Evolutionary conservation across 345 rosid species (phyloP), one percentile per base, ranked within the genome.

Genomic region (Populus tremula): DNA sequence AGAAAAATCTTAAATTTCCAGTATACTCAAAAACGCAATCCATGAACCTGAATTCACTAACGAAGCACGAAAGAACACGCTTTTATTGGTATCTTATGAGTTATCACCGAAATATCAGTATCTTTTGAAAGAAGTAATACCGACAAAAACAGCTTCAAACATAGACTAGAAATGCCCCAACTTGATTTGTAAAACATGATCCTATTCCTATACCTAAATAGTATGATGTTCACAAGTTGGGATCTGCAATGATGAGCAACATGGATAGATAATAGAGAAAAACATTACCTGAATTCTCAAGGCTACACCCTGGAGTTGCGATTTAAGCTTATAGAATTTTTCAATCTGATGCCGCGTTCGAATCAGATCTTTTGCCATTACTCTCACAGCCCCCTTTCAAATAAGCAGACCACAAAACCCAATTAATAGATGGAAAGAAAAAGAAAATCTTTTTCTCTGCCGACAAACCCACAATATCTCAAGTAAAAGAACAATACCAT

Each of bases 301-400:
- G 76, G 98, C 91, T 20, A 96, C 97, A 38, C 99, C 99, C 89
- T 93, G 98, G 71, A 96, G 99, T 76, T 96, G 99, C 0, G 99
- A 93, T 80, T 92, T 96, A 66, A 93, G 93, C 84, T 90, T 93
- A 76, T 93, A 92, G 83, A 93, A 93, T 84, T 96, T 96, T 76
- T 93, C 97, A 80, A 96, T 88, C 88, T 96, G 98, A 86, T 93
- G 98, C 2, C 97, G 85, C 2, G 98, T 96, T 83, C 99, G 81
- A 39, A 96, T 93, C 70, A 96, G 97, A 77, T 96, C 99, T 80
- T 96, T 96, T 14, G 99, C 99, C 99, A 96, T 96, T 81, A 96
- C 93, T 84, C 88, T 93, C 59, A 96, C 98, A 76, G 98, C 98
- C 81, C 99, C 99, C 99, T 95, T 47, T 14, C 16, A 4, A 14